Evolutionary conservation across 139 green algal genomes (phyloP).

Genomic region (Mesotaenium endlicherianum): DNA sequence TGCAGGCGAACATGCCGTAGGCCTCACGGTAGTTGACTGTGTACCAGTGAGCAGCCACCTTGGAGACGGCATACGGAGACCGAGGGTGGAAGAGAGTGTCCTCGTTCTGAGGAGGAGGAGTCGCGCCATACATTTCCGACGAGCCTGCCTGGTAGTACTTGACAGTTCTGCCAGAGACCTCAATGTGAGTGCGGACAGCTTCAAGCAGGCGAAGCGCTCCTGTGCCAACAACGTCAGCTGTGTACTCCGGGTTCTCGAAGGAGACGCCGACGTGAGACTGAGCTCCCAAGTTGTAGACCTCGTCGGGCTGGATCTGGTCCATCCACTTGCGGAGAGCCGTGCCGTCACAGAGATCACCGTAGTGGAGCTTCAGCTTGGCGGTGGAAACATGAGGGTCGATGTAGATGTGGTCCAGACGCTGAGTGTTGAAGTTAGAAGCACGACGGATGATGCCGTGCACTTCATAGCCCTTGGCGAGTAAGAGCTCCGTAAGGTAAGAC

Average conservation of each 20-base stretch:
- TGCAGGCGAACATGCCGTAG: slow-evolving; percentile 74
- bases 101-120: slow-evolving; percentile 69
- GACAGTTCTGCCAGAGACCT: slow-evolving; percentile 29
- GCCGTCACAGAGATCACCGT: slow-evolving; percentile 68
- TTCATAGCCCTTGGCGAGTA: slow-evolving; percentile 69
- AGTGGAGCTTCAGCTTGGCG: slow-evolving; percentile 55
- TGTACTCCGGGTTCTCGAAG: slow-evolving; percentile 75
- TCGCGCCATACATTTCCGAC: slow-evolving; percentile 75
- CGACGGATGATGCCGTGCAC: slow-evolving; percentile 71
- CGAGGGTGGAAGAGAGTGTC: slow-evolving; percentile 74
- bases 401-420: slow-evolving; percentile 65
- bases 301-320: slow-evolving; percentile 57
- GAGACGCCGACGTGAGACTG: slow-evolving; percentile 71
- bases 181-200: slow-evolving; percentile 60
- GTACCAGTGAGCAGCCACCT: slow-evolving; percentile 72
- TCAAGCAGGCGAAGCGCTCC: slow-evolving; percentile 68
- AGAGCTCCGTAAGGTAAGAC: slow-evolving; percentile 70
- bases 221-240: slow-evolving; percentile 61
- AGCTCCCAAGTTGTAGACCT: slow-evolving; percentile 82
- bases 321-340: slow-evolving; percentile 51
- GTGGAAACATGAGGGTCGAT: slow-evolving; percentile 32
- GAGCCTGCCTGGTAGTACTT: slow-evolving; percentile 78
- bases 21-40: slow-evolving; percentile 76
- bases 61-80: slow-evolving; percentile 75
- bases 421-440: slow-evolving; percentile 63